These are phyloP conservation scores for Trapa bicornis DNA, from an alignment of 345 rosid species.

Conservation along the genomic window DNA sequence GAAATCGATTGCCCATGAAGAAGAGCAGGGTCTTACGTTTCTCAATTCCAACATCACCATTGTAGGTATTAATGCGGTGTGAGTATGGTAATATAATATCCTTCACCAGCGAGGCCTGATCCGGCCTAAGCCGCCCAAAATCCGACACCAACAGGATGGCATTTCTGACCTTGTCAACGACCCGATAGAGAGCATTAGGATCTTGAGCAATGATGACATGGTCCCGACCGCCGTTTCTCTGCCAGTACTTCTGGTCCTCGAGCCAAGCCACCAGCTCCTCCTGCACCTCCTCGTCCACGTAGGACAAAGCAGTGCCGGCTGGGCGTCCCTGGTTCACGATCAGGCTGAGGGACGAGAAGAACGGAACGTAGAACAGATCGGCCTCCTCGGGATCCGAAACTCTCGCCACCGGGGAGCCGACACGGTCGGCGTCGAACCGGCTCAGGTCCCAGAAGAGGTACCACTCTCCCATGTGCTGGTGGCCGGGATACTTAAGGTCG, in stretches of 20 bases:
- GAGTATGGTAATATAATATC: slow-evolving; percentile 86
- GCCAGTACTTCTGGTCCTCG: slow-evolving; percentile 71
- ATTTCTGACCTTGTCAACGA: slow-evolving; percentile 52
- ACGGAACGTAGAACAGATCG: slow-evolving; percentile 76
- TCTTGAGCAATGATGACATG: slow-evolving; percentile 80
- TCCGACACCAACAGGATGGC: slow-evolving; percentile 60
- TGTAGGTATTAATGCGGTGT: slow-evolving; percentile 61
- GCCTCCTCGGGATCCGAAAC: slow-evolving; percentile 74
- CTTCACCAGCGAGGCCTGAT: slow-evolving; percentile 89
- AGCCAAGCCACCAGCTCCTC: slow-evolving; percentile 71
- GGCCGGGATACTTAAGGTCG: slow-evolving; percentile 69
- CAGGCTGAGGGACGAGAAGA: slow-evolving; percentile 72
- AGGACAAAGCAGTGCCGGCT: slow-evolving; percentile 29
- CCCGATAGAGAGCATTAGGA: slow-evolving; percentile 72
- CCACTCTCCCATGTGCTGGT: slow-evolving; percentile 99
- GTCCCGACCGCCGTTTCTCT: slow-evolving; percentile 59
- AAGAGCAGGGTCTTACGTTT: slow-evolving; percentile 62
- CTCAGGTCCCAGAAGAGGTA: slow-evolving; percentile 58
- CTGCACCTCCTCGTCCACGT: slow-evolving; percentile 87
- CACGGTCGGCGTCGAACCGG: slow-evolving; percentile 40
- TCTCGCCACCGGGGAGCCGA: slow-evolving; percentile 48
- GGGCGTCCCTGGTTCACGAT: slow-evolving; percentile 47
- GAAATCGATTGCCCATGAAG: slow-evolving; percentile 95
- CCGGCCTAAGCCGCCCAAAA: slow-evolving; percentile 69
- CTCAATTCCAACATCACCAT: slow-evolving; percentile 51